phyloP scores from a whole-genome alignment of 129 eudicot genomes.

The Pseudognaphalium luteoalbum region DNA sequence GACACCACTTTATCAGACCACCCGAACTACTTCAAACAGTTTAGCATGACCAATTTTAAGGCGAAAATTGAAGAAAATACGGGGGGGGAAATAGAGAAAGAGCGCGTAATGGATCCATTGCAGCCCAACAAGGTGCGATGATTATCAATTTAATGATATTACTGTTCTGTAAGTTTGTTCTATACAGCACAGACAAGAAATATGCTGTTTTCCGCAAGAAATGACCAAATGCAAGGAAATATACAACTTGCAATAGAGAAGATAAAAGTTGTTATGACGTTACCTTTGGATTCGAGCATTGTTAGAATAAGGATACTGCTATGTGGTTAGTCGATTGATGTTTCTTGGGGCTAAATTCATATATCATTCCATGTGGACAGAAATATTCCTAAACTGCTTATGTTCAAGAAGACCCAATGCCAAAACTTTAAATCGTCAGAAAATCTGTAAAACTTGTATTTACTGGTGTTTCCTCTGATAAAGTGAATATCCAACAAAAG shows the following conservation, averaged over 20 bases:
- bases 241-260: background rate
- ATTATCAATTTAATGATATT: background rate
- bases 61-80: too few species aligned
- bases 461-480: slow-evolving; percentile 72
- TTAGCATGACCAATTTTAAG: background rate
- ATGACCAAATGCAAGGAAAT: slow-evolving; percentile 3
- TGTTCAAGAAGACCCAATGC: slow-evolving; percentile 26
- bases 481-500: slow-evolving; percentile 90
- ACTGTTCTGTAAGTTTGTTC: background rate
- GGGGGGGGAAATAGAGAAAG: too few species aligned
- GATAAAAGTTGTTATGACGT: background rate
- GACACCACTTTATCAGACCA: background rate
- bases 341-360: slow-evolving; percentile 24
- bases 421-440: slow-evolving; percentile 12
- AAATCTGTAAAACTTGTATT: slow-evolving; percentile 8
- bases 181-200: background rate
- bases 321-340: slow-evolving; percentile 21
- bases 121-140: background rate
- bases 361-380: slow-evolving; percentile 12
- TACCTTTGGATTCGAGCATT: slow-evolving; percentile 12
- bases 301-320: slow-evolving; percentile 4
- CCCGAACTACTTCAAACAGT: background rate
- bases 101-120: background rate
- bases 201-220: background rate
- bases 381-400: slow-evolving; percentile 15